phyloP scores from a whole-genome alignment of 805 yeast genomes.

The Starmera quercuum region DNA sequence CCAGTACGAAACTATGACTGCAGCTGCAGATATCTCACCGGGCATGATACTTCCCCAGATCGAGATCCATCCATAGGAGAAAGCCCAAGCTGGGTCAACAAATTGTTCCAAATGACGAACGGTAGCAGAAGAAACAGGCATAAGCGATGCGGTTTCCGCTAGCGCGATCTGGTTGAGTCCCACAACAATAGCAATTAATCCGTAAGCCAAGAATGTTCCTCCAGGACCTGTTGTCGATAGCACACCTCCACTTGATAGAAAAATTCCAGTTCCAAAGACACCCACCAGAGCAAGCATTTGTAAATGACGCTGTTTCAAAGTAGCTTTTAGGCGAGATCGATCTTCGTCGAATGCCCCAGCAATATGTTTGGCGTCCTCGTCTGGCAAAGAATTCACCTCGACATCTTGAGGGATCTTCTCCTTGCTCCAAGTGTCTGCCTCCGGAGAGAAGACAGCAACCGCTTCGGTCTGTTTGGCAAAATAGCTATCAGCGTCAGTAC shows the following conservation, averaged over 20 bases:
- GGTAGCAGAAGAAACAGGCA: constrained; percentile 30
- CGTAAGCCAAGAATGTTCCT: constrained; percentile 26
- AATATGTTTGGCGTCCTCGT: no score
- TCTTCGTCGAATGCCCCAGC: constrained; percentile 8
- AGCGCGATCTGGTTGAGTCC: constrained; percentile 32
- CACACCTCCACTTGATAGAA: constrained; percentile 29
- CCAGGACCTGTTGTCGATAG: constrained; percentile 26
- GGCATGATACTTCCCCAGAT: constrained; percentile 36
- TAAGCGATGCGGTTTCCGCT: constrained; percentile 27
- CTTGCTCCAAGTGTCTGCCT: no score
- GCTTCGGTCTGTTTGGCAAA: no score
- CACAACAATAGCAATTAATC: constrained; percentile 25
- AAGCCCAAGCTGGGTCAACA: constrained; percentile 36
- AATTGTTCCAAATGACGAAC: constrained; percentile 28
- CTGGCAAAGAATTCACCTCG: constrained; percentile 9
- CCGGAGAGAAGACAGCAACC: no score
- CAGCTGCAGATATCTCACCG: constrained; percentile 36
- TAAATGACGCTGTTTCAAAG: constrained; percentile 25
- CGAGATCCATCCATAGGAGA: constrained; percentile 36
- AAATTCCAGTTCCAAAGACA: constrained; percentile 35
- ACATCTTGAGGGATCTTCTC: constrained; percentile 17
- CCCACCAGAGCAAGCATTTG: constrained; percentile 44
- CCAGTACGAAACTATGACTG: constrained; percentile 38
- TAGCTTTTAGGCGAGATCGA: constrained; percentile 2
- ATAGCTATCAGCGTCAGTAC: no score